Base-by-base conservation (phyloP, 169 alveolate species). In the Neospora caninum region DNA sequence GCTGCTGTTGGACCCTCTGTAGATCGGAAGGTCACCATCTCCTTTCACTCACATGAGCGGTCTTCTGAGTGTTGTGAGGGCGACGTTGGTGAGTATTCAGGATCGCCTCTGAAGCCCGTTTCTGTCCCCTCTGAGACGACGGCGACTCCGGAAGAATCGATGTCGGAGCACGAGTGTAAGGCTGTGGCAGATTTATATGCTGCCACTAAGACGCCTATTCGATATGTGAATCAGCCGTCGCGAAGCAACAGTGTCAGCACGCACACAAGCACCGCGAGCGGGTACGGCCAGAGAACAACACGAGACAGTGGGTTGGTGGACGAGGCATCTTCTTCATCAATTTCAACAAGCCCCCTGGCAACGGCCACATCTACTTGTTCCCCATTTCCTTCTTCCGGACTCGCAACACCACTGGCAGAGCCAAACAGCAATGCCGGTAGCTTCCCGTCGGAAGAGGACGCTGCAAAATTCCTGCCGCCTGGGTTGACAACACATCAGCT, bases 401-500 rank as follows among this genome's bases (percentile, higher is more conserved):
- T 22, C n/a, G 7, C n/a, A 4, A 64, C 73, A 22, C 73, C 73
- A 16, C n/a, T 22, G n/a, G 25, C n/a, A 27, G 73, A 64, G 7
- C 73, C 73, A 7, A 64, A 29, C 73, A 22, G 73, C 73, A 0
- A 4, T 27, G n/a, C n/a, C 73, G n/a, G 73, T 27, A 64, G 34
- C n/a, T 1, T n/a, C n/a, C 31, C 45, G 39, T 43, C 39, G 27
- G 86, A 78, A 25, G 86, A 78, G 25, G 83, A 7, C 13, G 41
- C 43, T 78, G 4, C 86, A 16, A 38, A n/a, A 16, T 13, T 10
- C 86, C 45, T 78, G 41, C 45, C 86, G 41, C 49, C 86, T 16
- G 86, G 86, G 27, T 43, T 78, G 20, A 78, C 86, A 78, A n/a
- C 86, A 20, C 10, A 78, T 13, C 86, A 78, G n/a, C 86, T 78